phyloP scores from a whole-genome alignment of 176 grass and related monocot genomes.

The Aegilops bicornis region DNA sequence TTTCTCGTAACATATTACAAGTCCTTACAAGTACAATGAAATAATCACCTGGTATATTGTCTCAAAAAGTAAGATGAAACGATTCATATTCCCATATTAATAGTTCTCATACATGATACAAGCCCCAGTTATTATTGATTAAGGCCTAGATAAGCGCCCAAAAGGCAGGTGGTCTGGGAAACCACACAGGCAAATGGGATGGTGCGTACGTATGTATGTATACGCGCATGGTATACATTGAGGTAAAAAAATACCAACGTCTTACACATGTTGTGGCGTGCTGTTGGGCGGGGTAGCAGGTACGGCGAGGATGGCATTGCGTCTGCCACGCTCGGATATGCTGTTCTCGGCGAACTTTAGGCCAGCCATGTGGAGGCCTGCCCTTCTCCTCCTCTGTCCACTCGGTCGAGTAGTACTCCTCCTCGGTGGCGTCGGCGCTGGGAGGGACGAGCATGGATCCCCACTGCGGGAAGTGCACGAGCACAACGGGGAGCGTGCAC shows the following conservation, averaged over 20 bases:
- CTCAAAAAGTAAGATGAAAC: too few relatives aligned
- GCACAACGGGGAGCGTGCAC: slow-evolving; percentile 53
- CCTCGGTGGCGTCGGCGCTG: slow-evolving; percentile 34
- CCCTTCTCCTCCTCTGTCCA: slow-evolving; percentile 68
- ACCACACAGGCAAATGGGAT: slow-evolving; percentile 33
- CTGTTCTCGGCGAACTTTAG: slow-evolving; percentile 75
- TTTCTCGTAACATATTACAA: too few relatives aligned
- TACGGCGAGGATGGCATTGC: slow-evolving; percentile 18
- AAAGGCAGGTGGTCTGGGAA: too few relatives aligned
- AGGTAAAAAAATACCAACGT: too few relatives aligned
- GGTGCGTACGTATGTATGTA: slow-evolving; percentile 25
- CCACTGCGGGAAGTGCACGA: slow-evolving; percentile 92
- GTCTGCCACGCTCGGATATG: slow-evolving; percentile 63
- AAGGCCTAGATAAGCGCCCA: too few relatives aligned
- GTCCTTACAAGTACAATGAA: too few relatives aligned
- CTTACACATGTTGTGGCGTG: neutral
- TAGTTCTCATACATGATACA: too few relatives aligned
- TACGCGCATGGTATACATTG: neutral
- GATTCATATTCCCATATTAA: too few relatives aligned
- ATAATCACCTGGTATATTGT: too few relatives aligned
- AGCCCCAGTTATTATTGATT: too few relatives aligned
- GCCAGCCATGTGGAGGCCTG: slow-evolving; percentile 49
- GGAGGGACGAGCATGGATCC: slow-evolving; percentile 78
- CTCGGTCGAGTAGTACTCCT: slow-evolving; percentile 62
- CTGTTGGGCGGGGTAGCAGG: neutral